Evolutionary conservation across 352 stramenopile species (phyloP), one percentile per base, ranked within the genome.

Genomic region (Phytopythium sindhum): DNA sequence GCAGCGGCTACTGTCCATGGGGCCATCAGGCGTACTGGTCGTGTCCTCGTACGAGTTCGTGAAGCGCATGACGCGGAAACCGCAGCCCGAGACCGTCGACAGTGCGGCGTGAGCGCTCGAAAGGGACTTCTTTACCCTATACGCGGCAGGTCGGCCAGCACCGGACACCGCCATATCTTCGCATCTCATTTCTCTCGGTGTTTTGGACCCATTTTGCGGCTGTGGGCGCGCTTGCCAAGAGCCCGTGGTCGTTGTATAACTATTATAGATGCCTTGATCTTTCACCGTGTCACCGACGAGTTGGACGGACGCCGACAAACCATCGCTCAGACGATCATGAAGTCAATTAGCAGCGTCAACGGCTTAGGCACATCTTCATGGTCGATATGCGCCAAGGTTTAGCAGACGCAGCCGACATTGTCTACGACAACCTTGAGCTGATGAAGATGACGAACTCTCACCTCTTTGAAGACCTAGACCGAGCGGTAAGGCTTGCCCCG

Each of bases 21-120:
- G 83, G 1, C 89, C 89, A 39, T 95, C 86, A 1, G 89, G 89
- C 24, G 76, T 95, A 51, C 75, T 96, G 35, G 78, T 96, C 67
- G 84, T 96, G 56, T 87, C 89, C 17, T 92, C 89, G 26, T 96
- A 96, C 72, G 89, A 96, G 72, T 91, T 96, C 54, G 84, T 96
- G 57, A 96, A 96, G 78, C 86, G 88, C 61, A 80, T 91, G 69
- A 91, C 84, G 26, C 77, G 80, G 57, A 93, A 86, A 64, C 72
- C 77, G 19, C 72, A 76, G 7, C 52, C 71, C 12, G 73, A 87
- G 47, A 37, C 64, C 14, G 64, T 62, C 48, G 47, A 55, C 1
- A 24, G 19, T 28, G 42, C 29, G 15, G 21, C 3, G 29, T 63
- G 45, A 63, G 42, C 19, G 21, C 31, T 14, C 19, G 23, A 31